Evolutionary conservation across 495 filamentous ascomycete genomes (phyloP), one percentile per base, ranked within the genome.

Genomic region (Penicillium roqueforti): DNA sequence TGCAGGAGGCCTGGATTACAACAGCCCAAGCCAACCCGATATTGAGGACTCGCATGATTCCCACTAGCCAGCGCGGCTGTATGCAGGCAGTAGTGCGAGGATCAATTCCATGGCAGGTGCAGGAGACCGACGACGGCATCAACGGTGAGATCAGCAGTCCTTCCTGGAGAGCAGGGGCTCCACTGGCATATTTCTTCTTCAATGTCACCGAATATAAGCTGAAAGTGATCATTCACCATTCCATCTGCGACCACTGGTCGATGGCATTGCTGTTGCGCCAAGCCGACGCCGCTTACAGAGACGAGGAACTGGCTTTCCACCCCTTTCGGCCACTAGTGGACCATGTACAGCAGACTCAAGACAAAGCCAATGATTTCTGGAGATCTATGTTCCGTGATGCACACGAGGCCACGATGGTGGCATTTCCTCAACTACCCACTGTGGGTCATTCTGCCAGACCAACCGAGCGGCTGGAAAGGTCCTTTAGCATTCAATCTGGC

Each of bases 21-120:
- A 63, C 72, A 0, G 62, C 70, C 3, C 45, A 64, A 6, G 58
- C 56, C 4, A 67, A 66, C 18, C 68, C 69, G 0, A 74, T 77
- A 41, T 59, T 82, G 0, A 63, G 76, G 40, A 78, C 77, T 0
- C 67, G 76, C 0, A 63, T 82, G 16, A 61, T 78, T 4, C 59
- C 76, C 23, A 56, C 75, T 9, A 45, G 52, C n/a, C 8, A 48
- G 4, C 59, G 54, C 1, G 66, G 61, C 4, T 62, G 73, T n/a
- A 26, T 72, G 1, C 79, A 83, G 56, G 77, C 75, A 1, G 72
- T 28, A 8, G 2, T 28, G 80, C 3, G 25, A 78, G 34, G 60
- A 4, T 46, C 50, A 14, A 61, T 74, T 11, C 55, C 65, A 22
- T 73, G 72, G 68, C 26, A 48, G 16, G 38, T 46, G 4, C n/a